Base-by-base conservation (phyloP, 306 rosid genomes). In the Dalbergia oliveri region DNA sequence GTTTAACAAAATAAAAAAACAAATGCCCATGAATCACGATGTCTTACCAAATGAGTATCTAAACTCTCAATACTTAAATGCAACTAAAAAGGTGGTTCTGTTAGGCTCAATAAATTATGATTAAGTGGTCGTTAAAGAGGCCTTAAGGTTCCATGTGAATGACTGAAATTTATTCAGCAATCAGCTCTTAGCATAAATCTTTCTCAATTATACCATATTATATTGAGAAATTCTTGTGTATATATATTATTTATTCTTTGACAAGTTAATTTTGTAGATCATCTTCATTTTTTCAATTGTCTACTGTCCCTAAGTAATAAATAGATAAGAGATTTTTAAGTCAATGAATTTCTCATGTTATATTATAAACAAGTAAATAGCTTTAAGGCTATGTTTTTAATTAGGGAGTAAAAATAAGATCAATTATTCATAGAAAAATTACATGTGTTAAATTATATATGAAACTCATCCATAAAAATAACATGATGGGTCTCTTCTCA, bases 41-140 rank as follows among this genome's bases (percentile, higher is more conserved):
- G 43, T 49, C 4, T 12, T 73, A 39, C 65, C 39, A 67, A 79
- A 50, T 11, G 45, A 66, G 59, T 12, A 66, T 70, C 39, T 6
- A 16, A 80, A 33, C 44, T 21, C 67, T 39, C 61, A 74, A 13
- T 51, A 51, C 58, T 14, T 15, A 15, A 67, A 73, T 67, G 74
- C 76, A 26, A 69, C 62, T 16, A 54, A 65, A 70, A 78, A 49
- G 69, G 45, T 37, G 37, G 76, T 23, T 49, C 56, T 8, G 33
- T 54, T 31, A 73, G 45, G 72, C 45, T 77, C 56, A 62, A 69
- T 77, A 59, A 84, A 81, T 56, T 26, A 79, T 9, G 82, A 35
- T 82, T 72, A 73, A 63, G 79, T 67, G 86, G 85, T 69, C 65
- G 83, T 82, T 84, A 83, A 84, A 86, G 88, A 43, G 66, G 73